phyloP scores from a whole-genome alignment of 108 stramenopile species.

The Skeletonema potamos region DNA sequence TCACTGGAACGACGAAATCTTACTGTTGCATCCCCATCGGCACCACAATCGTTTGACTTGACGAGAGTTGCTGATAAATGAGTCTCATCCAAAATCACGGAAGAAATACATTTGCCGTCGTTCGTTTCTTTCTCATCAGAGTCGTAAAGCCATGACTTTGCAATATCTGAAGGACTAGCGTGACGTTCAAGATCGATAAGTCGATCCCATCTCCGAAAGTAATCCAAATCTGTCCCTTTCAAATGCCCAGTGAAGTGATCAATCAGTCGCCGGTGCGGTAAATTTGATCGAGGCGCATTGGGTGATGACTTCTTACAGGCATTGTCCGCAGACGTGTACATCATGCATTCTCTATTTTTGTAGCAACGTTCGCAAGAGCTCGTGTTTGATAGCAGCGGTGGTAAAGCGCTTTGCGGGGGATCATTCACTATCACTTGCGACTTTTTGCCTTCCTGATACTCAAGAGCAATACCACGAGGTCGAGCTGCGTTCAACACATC shows the following conservation, averaged over 20 bases:
- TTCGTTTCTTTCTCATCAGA: conserved; percentile 58
- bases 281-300: background rate
- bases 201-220: conserved; percentile 87
- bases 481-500: conserved; percentile 50
- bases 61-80: conserved; percentile 4
- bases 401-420: conserved; percentile 56
- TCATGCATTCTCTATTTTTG: conserved; percentile 82
- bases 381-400: conserved; percentile 47
- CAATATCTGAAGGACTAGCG: conserved; percentile 27
- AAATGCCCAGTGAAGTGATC: conserved; percentile 75
- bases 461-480: conserved; percentile 67
- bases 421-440: conserved; percentile 25
- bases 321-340: conserved; percentile 68
- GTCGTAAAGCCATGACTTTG: conserved; percentile 65
- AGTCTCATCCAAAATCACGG: conserved; percentile 49
- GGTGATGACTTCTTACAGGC: background rate
- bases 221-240: conserved; percentile 56
- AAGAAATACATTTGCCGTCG: conserved; percentile 69
- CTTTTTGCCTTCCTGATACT: conserved; percentile 40
- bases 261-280: conserved; percentile 53
- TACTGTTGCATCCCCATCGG: conserved; percentile 27
- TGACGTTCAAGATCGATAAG: conserved; percentile 84
- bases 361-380: conserved; percentile 76
- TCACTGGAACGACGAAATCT: conserved; percentile 39
- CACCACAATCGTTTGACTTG: background rate